Base-by-base conservation (phyloP, 2,329 filamentous ascomycete genomes). In the Phialophora expanda region DNA sequence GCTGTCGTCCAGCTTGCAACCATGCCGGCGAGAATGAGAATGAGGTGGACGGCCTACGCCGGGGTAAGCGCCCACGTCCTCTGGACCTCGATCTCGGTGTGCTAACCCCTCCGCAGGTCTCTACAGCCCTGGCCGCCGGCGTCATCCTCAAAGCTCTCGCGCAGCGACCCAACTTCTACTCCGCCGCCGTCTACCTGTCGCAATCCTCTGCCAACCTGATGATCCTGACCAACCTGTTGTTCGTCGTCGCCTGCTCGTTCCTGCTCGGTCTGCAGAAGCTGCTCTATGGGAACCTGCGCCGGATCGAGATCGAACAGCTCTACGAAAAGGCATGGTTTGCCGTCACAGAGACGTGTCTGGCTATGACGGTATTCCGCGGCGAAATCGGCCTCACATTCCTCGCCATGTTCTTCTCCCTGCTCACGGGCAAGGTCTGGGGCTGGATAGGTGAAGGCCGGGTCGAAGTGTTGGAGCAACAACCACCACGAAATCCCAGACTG, bases 301-400 rank as follows among this genome's bases (percentile, higher is more conserved):
- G 93, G 28, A 92, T 96, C 81, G 95, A 99, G 82, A 91, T 95
- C 74, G 96, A 99, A 78, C 94, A 98, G 77, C 86, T 99, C 14
- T 97, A 96, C 76, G 95, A 99, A 78, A 94, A 94, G 78, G 93
- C 91, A 57, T 99, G 96, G 96, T 97, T 97, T 76, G 94, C 95
- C 46, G 91, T 98, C 48, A 97, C 94, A 55, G 95, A 99, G 81
- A 99, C 95, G 70, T 92, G 93, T 75, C 84, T 99, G 70, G 95
- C 95, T 32, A 98, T 99, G 94, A 97, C 95, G 32, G 97, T 97
- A 70, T 98, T 99, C 78, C 86, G 95, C 53, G 95, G 97, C 69
- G 93, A 98, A 76, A 88, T 99, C 20, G 94, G 95, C 53, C 91
- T 90, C 50, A 96, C 93, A 89, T 97, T 98, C 75, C 83, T 99